Evolutionary conservation across 2,329 filamentous ascomycete genomes (phyloP).

Genomic region (Exophiala viscosa): DNA sequence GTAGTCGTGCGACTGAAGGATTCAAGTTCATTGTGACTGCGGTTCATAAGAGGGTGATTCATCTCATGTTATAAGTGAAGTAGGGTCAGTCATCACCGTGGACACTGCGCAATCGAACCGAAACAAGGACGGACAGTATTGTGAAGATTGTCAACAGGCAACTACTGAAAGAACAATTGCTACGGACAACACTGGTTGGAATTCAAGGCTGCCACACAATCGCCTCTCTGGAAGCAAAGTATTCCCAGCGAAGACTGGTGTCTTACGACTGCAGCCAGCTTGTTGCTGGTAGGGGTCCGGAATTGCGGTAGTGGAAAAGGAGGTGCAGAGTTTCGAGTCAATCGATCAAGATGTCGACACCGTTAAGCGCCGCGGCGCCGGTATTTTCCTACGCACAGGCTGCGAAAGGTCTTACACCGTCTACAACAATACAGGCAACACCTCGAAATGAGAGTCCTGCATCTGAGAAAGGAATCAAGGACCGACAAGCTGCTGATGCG

Average conservation of each 20-base stretch:
- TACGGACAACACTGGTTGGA: no score
- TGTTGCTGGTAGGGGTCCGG: constrained; percentile 23
- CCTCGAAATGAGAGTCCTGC: constrained; percentile 21
- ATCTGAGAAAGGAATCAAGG: constrained; percentile 19
- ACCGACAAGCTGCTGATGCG: constrained; percentile 7
- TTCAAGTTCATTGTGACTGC: no score
- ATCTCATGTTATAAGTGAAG: no score
- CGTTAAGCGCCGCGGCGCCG: constrained; percentile 42
- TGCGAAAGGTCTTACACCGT: constrained; percentile 69
- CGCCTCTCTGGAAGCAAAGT: not conserved
- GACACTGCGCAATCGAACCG: no score
- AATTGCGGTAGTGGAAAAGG: constrained; percentile 18
- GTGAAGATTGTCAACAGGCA: no score
- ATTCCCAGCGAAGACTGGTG: constrained; percentile 12
- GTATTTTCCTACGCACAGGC: constrained; percentile 94
- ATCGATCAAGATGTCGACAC: constrained; percentile 39
- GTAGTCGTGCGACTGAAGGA: no score
- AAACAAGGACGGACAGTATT: no score
- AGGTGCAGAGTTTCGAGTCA: constrained; percentile 10
- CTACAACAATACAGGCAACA: constrained; percentile 30
- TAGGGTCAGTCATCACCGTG: no score
- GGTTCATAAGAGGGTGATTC: no score
- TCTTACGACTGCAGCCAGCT: constrained; percentile 17
- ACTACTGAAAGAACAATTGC: no score
- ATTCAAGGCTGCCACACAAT: no score